phyloP scores from a whole-genome alignment of 164 flowering plant species.

The Magnolia kwangsiensis region DNA sequence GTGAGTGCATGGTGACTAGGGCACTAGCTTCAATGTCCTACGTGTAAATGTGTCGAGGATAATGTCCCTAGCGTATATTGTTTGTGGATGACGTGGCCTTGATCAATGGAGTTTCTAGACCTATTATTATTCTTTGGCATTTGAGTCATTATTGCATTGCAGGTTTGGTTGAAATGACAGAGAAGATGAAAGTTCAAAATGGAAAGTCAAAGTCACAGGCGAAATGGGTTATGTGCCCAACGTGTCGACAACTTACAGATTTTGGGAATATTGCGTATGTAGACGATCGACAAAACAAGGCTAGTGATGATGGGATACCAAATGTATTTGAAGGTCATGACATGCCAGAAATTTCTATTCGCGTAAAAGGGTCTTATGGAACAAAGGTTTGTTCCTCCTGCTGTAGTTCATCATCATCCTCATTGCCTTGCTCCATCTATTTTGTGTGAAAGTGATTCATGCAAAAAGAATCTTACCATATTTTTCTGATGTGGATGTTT shows the following conservation, averaged over 20 bases:
- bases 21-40: neutral
- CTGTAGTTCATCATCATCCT: neutral
- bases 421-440: neutral
- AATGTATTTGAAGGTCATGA: conserved; percentile 26
- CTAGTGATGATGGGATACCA: conserved; percentile 25
- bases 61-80: neutral
- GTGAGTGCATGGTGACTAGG: too few species aligned
- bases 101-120: neutral
- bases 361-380: conserved; percentile 88
- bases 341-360: conserved; percentile 48
- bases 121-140: neutral
- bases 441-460: neutral
- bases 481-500: neutral
- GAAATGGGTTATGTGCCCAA: conserved; percentile 87
- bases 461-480: neutral
- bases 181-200: conserved; percentile 31
- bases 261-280: conserved; percentile 73
- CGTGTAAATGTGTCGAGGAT: neutral
- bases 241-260: conserved; percentile 81
- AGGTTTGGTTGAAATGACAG: conserved; percentile 87
- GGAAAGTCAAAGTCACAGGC: conserved; percentile 37
- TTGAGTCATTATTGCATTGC: conserved; percentile 13
- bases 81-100: neutral
- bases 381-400: conserved; percentile 57
- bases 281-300: conserved; percentile 46